phyloP scores from a whole-genome alignment of 371 early-diverging fungal species.

The Zopfochytrium polystomum region DNA sequence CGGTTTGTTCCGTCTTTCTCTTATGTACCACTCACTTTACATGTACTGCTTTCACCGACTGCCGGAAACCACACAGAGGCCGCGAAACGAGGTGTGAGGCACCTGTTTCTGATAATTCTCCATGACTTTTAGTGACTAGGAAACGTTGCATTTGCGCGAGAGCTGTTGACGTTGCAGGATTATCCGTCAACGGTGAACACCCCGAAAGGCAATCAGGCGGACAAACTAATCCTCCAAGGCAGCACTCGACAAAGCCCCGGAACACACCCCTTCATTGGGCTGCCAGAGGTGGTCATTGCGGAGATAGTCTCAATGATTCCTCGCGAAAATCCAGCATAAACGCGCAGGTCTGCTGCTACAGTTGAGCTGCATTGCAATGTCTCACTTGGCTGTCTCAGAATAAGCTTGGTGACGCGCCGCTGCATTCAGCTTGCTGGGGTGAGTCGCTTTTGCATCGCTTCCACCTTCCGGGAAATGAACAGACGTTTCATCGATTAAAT shows the following conservation, averaged over 20 bases:
- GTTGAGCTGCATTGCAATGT: neutral
- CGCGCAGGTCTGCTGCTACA: conserved; percentile 19
- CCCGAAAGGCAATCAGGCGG: no score
- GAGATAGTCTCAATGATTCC: conserved; percentile 43
- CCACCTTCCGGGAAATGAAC: no score
- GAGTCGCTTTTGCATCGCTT: neutral
- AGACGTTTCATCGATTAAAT: neutral
- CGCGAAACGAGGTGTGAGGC: conserved; percentile 38
- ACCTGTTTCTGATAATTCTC: no score
- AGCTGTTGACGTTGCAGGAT: conserved; percentile 48
- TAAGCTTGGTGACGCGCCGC: conserved; percentile 53
- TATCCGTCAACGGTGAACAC: conserved; percentile 52
- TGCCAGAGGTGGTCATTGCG: conserved; percentile 43
- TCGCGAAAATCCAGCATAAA: conserved; percentile 38
- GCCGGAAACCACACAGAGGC: conserved; percentile 30
- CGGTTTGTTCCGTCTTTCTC: no score
- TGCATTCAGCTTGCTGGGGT: conserved; percentile 53
- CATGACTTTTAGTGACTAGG: no score
- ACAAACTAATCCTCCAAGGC: no score
- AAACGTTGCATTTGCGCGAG: conserved; percentile 44
- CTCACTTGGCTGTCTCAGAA: conserved; percentile 31
- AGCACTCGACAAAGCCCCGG: conserved; percentile 51
- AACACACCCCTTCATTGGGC: conserved; percentile 58
- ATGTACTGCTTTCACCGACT: neutral
- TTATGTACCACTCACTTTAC: no score